Evolutionary conservation across 176 grass and related monocot genomes (phyloP), one percentile per base, ranked within the genome.

Genomic region (Olyra latifolia): DNA sequence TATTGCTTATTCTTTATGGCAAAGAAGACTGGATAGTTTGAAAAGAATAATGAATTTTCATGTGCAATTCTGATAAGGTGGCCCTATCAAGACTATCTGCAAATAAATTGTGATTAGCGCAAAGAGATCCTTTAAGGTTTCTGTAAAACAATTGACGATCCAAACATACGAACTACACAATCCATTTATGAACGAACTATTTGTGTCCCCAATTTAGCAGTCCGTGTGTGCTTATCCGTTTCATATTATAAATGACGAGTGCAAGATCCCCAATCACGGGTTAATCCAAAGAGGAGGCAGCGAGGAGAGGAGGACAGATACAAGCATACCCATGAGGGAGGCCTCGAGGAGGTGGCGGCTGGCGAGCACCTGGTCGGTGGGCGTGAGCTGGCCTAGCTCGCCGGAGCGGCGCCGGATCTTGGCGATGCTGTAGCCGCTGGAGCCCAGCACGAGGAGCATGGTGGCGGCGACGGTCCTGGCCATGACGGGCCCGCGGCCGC

Each of bases 351-450:
- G 84, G 74, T 85, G 81, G 4, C 91, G 81, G 69, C 77, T 87
- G 67, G 86, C 75, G 65, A 93, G 87, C 68, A 93, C 84, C 81
- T 90, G 91, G 54, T 93, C 91, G 23, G 87, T 93, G 72, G 87
- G 84, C 23, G 87, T 90, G 72, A 84, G 67, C 39, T 80, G 74
- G 6, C 77, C 81, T 72, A 79, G 69, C 53, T 93, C 87, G 2
- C 59, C 80, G 0, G 75, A 74, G 55, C 81, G 77, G 46, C 77
- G 53, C 2, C 46, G 54, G 91, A 93, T 93, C 91, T 93, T 90
- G 47, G 40, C 55, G 77, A 90, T 60, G 91, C 87, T 90, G 81
- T 87, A 93, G 16, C 43, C 47, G 60, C 61, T 69, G 66, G 91
- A 93, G 23, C 43, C 77, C 13, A 93, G 84, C 7, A 89, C 77